Conservation (phyloP, 768 basidiomycete genomes). For the Mycena sanguinolenta region DNA sequence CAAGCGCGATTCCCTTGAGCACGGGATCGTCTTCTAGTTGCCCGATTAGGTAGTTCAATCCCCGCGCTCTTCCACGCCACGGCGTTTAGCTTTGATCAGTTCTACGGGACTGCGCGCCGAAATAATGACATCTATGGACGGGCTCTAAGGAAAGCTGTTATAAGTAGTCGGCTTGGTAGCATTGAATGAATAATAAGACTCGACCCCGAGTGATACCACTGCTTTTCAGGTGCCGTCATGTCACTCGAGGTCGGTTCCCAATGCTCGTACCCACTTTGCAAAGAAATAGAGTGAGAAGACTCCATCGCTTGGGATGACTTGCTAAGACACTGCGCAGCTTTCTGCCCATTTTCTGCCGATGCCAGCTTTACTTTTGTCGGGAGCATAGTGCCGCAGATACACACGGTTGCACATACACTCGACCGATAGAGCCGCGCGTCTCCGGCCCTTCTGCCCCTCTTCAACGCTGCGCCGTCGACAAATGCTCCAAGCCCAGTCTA, state of each 20-base stretch:
- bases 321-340: constrained; percentile 60
- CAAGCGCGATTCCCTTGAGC: too few species aligned
- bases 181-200: too few species aligned
- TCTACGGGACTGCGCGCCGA: too few species aligned
- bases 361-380: constrained; percentile 71
- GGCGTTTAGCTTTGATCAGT: too few species aligned
- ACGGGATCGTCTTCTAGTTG: too few species aligned
- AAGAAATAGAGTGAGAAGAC: constrained; percentile 50
- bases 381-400: constrained; percentile 70
- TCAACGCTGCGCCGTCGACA: constrained; percentile 62
- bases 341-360: constrained; percentile 80
- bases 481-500: constrained; percentile 71
- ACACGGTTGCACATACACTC: constrained; percentile 79
- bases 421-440: constrained; percentile 44
- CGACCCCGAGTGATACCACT: too few species aligned
- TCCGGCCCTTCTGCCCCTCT: constrained; percentile 41
- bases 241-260: constrained; percentile 70
- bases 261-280: constrained; percentile 72
- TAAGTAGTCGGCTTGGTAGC: too few species aligned
- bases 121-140: too few species aligned
- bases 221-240: too few species aligned
- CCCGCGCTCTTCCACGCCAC: too few species aligned
- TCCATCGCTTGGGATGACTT: not conserved
- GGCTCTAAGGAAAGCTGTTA: too few species aligned
- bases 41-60: too few species aligned